Percentiles rank a stretch among this genome's conserved stretches.
phyloP scores from a whole-genome alignment of 2,329 filamentous ascomycete genomes.

The Epichloe festucae region DNA sequence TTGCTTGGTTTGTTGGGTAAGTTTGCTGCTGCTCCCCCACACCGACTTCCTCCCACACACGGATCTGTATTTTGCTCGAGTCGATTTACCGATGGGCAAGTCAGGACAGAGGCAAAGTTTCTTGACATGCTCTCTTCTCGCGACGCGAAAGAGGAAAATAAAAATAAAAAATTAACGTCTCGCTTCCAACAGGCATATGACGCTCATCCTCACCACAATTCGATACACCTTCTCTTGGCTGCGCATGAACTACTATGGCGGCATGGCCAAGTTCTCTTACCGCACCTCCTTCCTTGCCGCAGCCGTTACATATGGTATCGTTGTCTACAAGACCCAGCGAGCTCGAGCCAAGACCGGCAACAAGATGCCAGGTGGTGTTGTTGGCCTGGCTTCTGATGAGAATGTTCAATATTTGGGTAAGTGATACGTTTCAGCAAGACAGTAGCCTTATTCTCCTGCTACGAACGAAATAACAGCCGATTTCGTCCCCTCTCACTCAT shows the following conservation, averaged over 20 bases:
- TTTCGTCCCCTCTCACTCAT: background rate
- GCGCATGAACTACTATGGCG: constrained; percentile 72
- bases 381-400: constrained; percentile 71
- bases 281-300: constrained; percentile 82
- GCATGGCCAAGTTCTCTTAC: constrained; percentile 72
- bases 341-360: constrained; percentile 66
- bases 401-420: constrained; percentile 95
- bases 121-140: too few species aligned
- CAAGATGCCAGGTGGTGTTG: constrained; percentile 42
- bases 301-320: constrained; percentile 88
- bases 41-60: constrained; percentile 3
- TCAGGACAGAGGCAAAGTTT: background rate
- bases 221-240: constrained; percentile 80
- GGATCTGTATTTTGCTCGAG: background rate
- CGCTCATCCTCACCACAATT: constrained; percentile 67
- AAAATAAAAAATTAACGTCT: constrained; percentile 9
- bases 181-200: constrained; percentile 54
- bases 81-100: background rate
- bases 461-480: too few species aligned
- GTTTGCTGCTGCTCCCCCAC: constrained; percentile 24
- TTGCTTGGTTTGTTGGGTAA: constrained; percentile 74
- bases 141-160: too few species aligned
- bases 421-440: constrained; percentile 18
- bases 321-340: constrained; percentile 94
- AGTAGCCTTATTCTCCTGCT: background rate